Conservation (phyloP, 129 eudicot species). For the Flaveria robusta region DNA sequence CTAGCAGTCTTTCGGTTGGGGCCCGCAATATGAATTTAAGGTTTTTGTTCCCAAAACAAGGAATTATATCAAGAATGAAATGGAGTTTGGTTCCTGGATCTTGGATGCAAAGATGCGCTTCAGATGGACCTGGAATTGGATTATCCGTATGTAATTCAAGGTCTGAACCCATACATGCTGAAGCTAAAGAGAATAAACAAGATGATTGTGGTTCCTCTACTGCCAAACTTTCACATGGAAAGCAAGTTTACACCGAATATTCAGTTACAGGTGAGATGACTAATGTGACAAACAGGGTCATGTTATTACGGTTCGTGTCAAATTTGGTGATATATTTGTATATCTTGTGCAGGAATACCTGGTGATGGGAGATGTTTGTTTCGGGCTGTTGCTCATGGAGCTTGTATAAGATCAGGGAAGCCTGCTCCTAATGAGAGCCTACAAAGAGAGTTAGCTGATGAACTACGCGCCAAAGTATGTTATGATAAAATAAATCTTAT, state of each 20-base stretch:
- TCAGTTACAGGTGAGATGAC: constrained; percentile 75
- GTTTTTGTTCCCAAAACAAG: constrained; percentile 51
- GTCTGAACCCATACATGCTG: constrained; percentile 57
- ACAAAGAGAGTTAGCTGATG: constrained; percentile 92
- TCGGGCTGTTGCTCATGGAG: constrained; percentile 97
- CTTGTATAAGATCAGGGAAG: constrained; percentile 79
- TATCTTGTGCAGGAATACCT: constrained; percentile 69
- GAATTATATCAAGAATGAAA: constrained; percentile 46
- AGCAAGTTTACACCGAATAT: constrained; percentile 73
- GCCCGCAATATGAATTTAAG: constrained; percentile 38
- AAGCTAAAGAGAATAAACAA: constrained; percentile 44
- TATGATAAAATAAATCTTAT: background rate
- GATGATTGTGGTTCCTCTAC: constrained; percentile 46
- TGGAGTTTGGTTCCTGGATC: constrained; percentile 50
- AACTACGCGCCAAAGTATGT: constrained; percentile 70
- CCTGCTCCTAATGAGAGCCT: constrained; percentile 81
- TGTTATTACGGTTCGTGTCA: background rate
- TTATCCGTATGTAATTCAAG: constrained; percentile 56
- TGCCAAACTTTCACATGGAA: constrained; percentile 60
- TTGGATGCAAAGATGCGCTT: constrained; percentile 49
- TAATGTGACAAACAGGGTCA: background rate
- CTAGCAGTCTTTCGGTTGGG: constrained; percentile 40
- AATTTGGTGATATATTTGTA: background rate
- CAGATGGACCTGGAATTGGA: constrained; percentile 61
- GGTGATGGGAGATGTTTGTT: constrained; percentile 99